phyloP scores from a whole-genome alignment of 768 basidiomycete species.

The Pseudohyphozyma bogoriensis region DNA sequence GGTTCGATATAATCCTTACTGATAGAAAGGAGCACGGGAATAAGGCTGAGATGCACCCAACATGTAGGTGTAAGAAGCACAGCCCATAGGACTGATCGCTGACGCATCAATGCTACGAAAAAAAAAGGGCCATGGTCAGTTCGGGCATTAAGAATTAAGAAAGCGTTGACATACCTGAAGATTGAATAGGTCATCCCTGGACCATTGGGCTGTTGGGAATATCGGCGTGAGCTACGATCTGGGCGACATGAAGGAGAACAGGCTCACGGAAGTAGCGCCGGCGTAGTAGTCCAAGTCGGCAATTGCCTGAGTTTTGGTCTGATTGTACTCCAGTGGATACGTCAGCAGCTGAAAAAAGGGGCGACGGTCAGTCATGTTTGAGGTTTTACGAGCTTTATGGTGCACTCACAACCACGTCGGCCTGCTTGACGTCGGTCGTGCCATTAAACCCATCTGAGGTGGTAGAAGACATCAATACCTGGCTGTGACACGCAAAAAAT shows the following conservation, averaged over 20 bases:
- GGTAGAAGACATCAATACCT: no score
- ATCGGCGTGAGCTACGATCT: no score
- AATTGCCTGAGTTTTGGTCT: not conserved
- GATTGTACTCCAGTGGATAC: constrained; percentile 18
- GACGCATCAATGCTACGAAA: constrained; percentile 9
- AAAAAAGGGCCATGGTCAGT: no score
- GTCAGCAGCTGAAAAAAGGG: constrained; percentile 14
- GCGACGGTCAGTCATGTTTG: not conserved
- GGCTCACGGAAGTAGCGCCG: not conserved
- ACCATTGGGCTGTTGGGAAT: not conserved
- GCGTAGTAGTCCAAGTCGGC: constrained; percentile 23
- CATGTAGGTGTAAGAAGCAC: constrained; percentile 18
- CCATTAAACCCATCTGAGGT: constrained; percentile 17
- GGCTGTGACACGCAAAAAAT: no score
- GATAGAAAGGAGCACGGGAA: constrained; percentile 19
- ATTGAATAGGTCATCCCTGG: constrained; percentile 22
- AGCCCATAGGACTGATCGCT: constrained; percentile 13
- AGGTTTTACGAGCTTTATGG: not conserved
- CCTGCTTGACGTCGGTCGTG: constrained; percentile 22
- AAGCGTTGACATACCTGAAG: not conserved
- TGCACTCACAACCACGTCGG: constrained; percentile 9
- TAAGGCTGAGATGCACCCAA: constrained; percentile 15
- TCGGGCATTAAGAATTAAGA: no score
- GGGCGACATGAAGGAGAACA: no score
- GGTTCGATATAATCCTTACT: not conserved